Percentiles rank a stretch among this genome's conserved stretches.
Conservation (phyloP, 2,329 filamentous ascomycete species). For the Berkeleyomyces rouxiae region DNA sequence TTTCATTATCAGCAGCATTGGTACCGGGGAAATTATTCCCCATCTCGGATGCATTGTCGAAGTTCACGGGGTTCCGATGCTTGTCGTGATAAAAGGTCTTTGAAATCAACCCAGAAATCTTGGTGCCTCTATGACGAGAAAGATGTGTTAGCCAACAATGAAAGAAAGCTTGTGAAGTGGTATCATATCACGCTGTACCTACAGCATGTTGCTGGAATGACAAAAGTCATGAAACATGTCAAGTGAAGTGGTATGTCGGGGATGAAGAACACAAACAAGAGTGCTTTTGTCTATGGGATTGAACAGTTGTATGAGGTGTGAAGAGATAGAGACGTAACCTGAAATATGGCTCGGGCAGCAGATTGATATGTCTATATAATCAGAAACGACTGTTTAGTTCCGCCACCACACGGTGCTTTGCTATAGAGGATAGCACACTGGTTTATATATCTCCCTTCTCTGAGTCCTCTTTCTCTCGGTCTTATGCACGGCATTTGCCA, state of each 20-base stretch:
- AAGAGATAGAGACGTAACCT: background rate
- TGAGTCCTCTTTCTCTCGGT: background rate
- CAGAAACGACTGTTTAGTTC: background rate
- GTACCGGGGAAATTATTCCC: slow-evolving; percentile 15
- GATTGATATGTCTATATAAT: too few species aligned
- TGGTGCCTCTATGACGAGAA: background rate
- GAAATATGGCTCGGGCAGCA: background rate
- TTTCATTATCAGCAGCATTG: slow-evolving; percentile 1
- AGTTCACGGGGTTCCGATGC: background rate
- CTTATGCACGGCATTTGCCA: background rate
- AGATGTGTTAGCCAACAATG: background rate
- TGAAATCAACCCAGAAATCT: slow-evolving; percentile 3
- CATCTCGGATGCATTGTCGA: slow-evolving; percentile 4
- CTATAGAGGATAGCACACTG: background rate
- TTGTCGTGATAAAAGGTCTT: slow-evolving; percentile 4
- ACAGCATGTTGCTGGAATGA: slow-evolving; percentile 9
- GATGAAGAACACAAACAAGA: background rate
- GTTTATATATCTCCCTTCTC: background rate
- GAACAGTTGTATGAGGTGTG: background rate
- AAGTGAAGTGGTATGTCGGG: background rate
- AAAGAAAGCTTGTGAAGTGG: background rate
- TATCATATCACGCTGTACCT: background rate
- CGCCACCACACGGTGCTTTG: background rate
- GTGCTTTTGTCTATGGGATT: background rate
- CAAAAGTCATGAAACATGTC: background rate